phyloP scores from a whole-genome alignment of 352 stramenopile species.

The Phytophthora colocasiae region DNA sequence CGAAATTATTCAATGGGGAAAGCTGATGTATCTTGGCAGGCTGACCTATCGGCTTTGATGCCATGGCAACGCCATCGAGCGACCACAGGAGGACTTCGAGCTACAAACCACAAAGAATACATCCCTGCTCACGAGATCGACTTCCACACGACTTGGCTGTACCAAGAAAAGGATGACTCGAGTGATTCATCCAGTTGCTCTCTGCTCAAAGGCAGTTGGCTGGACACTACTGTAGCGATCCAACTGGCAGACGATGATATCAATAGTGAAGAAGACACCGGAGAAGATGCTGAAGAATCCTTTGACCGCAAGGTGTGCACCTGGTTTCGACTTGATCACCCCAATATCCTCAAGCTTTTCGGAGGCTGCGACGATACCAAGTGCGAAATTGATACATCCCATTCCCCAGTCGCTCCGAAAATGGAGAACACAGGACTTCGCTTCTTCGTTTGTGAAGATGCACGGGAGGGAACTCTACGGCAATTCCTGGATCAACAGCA shows the following conservation, averaged over 20 bases:
- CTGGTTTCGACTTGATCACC: conserved; percentile 21
- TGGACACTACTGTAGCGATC: conserved; percentile 24
- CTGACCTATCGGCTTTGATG: conserved; percentile 7
- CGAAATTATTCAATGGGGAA: not conserved
- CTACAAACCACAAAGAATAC: conserved; percentile 14
- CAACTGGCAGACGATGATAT: not conserved
- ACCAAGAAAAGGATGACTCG: not conserved
- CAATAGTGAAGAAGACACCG: not conserved
- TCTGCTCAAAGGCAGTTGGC: conserved; percentile 12
- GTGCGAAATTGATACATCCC: conserved; percentile 14
- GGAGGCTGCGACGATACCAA: conserved; percentile 11
- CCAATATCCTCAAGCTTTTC: conserved; percentile 18
- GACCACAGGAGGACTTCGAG: not conserved
- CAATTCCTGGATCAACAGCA: conserved; percentile 9
- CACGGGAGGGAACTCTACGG: conserved; percentile 9
- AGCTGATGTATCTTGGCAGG: not conserved
- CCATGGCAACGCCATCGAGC: conserved; percentile 5
- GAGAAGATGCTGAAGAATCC: not conserved
- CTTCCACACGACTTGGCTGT: conserved; percentile 15
- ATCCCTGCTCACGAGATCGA: conserved; percentile 21
- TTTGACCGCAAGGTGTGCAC: conserved; percentile 14
- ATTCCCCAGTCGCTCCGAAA: not conserved
- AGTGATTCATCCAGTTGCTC: conserved; percentile 11
- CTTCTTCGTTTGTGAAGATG: conserved; percentile 23
- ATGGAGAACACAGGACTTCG: not conserved